Conservation (phyloP, 176 grass and related monocot species). For the Phragmites australis region DNA sequence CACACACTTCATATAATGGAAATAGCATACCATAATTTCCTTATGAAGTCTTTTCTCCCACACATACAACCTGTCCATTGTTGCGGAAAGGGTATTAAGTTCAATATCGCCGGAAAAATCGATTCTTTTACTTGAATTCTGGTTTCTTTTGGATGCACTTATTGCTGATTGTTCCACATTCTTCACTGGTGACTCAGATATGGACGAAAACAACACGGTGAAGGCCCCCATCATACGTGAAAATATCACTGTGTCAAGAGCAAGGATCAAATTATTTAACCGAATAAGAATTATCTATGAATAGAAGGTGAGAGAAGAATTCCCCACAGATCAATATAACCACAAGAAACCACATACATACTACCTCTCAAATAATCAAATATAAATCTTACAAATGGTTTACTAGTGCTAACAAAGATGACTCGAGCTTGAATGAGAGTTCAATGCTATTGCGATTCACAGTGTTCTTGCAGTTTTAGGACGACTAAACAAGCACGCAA, state of each 20-base stretch:
- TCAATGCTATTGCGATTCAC: neutral
- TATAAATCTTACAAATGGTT: neutral
- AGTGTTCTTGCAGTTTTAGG: neutral
- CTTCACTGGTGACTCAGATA: conserved; percentile 28
- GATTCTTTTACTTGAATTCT: conserved; percentile 24
- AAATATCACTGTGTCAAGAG: conserved; percentile 60
- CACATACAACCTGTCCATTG: conserved; percentile 67
- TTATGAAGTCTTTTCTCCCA: conserved; percentile 96
- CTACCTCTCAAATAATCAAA: neutral
- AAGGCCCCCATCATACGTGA: conserved; percentile 61
- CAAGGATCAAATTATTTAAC: conserved; percentile 21
- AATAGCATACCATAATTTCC: conserved; percentile 73
- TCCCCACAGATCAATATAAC: neutral
- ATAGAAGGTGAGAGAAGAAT: neutral
- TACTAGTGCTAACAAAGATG: neutral
- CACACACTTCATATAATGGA: neutral
- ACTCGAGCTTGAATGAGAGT: neutral
- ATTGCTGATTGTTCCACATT: conserved; percentile 38
- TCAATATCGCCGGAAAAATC: conserved; percentile 44
- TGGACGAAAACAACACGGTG: conserved; percentile 44
- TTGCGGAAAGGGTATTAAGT: conserved; percentile 66
- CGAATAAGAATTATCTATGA: neutral
- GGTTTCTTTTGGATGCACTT: conserved; percentile 24
- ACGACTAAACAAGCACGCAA: conserved; percentile 3
- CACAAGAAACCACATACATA: neutral